Conservation (phyloP, 805 yeast genomes). For the Sporopachydermia quercuum region DNA sequence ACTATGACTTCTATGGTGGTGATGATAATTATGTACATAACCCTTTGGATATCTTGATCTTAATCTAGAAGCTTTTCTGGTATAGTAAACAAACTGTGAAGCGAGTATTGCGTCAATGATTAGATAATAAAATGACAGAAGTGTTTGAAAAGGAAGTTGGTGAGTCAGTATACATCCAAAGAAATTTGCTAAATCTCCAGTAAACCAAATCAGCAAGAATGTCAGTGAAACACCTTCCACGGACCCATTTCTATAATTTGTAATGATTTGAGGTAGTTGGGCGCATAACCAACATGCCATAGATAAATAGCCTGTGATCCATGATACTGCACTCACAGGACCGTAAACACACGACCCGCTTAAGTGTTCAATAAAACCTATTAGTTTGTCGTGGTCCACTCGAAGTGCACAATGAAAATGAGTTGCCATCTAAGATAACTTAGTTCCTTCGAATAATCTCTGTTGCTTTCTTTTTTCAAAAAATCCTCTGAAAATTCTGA, state of each 20-base stretch:
- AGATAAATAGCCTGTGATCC: slow-evolving; percentile 23
- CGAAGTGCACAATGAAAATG: not conserved
- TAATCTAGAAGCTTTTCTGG: slow-evolving; percentile 20
- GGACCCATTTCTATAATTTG: slow-evolving; percentile 41
- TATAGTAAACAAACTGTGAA: slow-evolving; percentile 61
- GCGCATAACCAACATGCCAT: slow-evolving; percentile 57
- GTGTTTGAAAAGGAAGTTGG: slow-evolving; percentile 70
- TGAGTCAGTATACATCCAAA: slow-evolving; percentile 61
- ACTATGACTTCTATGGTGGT: not conserved
- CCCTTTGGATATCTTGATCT: slow-evolving; percentile 1
- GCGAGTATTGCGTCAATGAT: slow-evolving; percentile 53
- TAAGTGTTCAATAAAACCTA: not conserved
- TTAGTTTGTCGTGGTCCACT: not conserved
- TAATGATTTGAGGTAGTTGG: slow-evolving; percentile 53
- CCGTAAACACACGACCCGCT: slow-evolving; percentile 1
- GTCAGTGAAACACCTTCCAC: slow-evolving; percentile 54
- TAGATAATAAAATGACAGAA: slow-evolving; percentile 60
- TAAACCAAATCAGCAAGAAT: slow-evolving; percentile 48
- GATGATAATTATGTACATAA: not conserved
- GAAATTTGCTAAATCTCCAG: slow-evolving; percentile 46
- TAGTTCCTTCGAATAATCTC: too few relatives aligned
- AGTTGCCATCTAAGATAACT: too few relatives aligned
- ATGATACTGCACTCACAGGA: slow-evolving; percentile 14
- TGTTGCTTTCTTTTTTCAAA: too few relatives aligned
- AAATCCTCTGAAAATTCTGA: too few relatives aligned